phyloP scores from a whole-genome alignment of 441 rosid species.

The Hypseocharis bilobata region DNA sequence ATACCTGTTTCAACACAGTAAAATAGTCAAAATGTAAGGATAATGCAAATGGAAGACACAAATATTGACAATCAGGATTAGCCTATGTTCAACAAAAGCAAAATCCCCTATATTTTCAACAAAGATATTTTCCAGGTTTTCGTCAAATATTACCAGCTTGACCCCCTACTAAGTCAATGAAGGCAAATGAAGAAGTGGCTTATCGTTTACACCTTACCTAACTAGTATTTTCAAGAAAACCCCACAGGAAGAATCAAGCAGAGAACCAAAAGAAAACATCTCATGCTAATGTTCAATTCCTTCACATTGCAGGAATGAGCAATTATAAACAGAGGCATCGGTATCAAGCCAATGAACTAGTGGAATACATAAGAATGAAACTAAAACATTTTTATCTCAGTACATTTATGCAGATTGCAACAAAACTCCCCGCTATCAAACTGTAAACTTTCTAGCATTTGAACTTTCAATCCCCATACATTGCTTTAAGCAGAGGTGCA shows the following conservation, averaged over 20 bases:
- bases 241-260: neutral
- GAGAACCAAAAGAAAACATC: neutral
- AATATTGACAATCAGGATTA: neutral
- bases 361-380: neutral
- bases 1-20: conserved; percentile 41
- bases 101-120: neutral
- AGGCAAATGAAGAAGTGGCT: neutral
- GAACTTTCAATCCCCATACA: no score
- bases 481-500: no score
- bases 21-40: neutral
- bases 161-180: neutral
- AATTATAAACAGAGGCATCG: neutral
- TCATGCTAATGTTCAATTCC: neutral
- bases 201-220: neutral
- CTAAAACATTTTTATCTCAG: no score
- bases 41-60: conserved; percentile 6
- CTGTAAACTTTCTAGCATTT: no score
- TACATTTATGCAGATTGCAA: no score
- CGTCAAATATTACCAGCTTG: neutral
- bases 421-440: no score
- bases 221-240: neutral
- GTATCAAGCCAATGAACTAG: neutral
- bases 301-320: neutral
- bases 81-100: neutral
- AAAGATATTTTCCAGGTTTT: neutral